These are phyloP conservation scores for Candida sp. DNA, from an alignment of 1,139 yeast genomes.

Conservation along the genomic window DNA sequence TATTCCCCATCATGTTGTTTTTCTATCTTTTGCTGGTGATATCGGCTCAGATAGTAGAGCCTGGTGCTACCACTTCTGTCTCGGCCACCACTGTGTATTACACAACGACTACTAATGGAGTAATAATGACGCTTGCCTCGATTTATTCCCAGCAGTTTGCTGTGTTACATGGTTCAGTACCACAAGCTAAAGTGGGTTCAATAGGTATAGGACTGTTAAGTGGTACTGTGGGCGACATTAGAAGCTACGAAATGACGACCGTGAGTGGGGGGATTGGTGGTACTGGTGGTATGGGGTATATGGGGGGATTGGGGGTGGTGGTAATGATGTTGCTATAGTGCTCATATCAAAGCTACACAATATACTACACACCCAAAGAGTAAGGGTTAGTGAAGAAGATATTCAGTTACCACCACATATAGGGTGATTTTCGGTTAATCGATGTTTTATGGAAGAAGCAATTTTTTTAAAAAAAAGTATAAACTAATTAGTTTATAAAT, in stretches of 20 bases:
- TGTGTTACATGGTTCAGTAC: background rate
- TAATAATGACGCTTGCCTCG: background rate
- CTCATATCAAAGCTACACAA: background rate
- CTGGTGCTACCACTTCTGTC: background rate
- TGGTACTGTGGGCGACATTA: slow-evolving; percentile 31
- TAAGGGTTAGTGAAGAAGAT: too few species aligned
- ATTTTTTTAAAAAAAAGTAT: too few species aligned
- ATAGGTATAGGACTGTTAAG: slow-evolving; percentile 36
- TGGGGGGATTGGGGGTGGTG: slow-evolving; percentile 2
- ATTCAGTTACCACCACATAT: too few species aligned
- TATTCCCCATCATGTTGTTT: too few species aligned
- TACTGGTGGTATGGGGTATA: background rate
- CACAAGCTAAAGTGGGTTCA: slow-evolving; percentile 20
- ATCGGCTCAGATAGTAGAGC: background rate
- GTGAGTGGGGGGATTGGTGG: slow-evolving; percentile 8
- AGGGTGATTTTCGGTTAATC: too few species aligned
- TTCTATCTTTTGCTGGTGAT: background rate
- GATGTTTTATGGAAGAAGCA: too few species aligned
- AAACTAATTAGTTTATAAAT: too few species aligned
- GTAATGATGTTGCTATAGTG: background rate
- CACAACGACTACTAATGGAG: slow-evolving; percentile 1
- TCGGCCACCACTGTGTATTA: background rate
- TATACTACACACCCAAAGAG: too few species aligned
- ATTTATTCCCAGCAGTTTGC: background rate
- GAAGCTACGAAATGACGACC: slow-evolving; percentile 30